A percentile compares a stretch with the other conserved stretches of the same genome.
Conservation (phyloP, 176 grass and related monocot species). For the Thinopyrum elongatum region DNA sequence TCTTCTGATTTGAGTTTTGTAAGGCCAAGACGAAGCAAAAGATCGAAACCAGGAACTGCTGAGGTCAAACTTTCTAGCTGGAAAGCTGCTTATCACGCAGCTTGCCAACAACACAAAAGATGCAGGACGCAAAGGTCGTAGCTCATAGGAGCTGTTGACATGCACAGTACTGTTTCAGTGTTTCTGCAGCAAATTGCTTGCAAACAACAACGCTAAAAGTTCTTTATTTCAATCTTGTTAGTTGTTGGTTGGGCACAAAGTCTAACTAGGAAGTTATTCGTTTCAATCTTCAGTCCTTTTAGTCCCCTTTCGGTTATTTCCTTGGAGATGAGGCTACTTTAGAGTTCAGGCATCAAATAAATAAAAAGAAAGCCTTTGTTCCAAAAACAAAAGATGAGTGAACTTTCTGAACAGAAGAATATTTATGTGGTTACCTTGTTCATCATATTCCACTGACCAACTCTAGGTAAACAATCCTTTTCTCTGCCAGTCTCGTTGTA, state of each 20-base stretch:
- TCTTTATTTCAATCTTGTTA: neutral
- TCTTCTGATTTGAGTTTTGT: neutral
- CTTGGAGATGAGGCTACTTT: neutral
- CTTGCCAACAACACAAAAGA: neutral
- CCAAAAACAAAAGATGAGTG: neutral
- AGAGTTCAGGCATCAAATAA: neutral
- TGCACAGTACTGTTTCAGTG: neutral
- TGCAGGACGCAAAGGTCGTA: neutral
- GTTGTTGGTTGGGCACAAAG: neutral
- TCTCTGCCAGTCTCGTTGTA: slow-evolving; percentile 95
- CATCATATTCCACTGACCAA: slow-evolving; percentile 99
- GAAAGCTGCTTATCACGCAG: neutral
- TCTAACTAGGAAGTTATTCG: neutral
- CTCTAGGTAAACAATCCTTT: slow-evolving; percentile 82
- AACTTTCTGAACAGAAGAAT: slow-evolving; percentile 5
- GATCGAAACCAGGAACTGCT: neutral
- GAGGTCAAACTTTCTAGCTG: neutral
- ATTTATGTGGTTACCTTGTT: slow-evolving; percentile 68
- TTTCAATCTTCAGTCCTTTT: neutral
- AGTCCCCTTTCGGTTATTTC: neutral
- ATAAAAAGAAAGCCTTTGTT: neutral
- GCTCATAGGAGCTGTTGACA: neutral
- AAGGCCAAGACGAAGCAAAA: neutral
- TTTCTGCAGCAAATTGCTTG: neutral
- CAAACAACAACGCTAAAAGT: neutral